Conservation (phyloP, 2,329 filamentous ascomycete species). For the Fusarium sp. region DNA sequence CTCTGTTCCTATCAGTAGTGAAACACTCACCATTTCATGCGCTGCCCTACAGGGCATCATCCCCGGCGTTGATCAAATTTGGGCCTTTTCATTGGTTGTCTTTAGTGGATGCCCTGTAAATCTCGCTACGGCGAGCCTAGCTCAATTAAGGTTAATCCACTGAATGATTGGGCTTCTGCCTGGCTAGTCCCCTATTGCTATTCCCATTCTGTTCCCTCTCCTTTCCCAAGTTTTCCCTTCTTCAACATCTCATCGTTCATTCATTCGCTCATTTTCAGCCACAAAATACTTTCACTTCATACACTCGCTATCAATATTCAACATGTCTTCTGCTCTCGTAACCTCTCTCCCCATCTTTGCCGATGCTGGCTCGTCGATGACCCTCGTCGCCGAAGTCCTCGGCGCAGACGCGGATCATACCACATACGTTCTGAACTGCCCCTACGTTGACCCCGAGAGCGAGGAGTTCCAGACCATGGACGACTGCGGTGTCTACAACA, state of each 20-base stretch:
- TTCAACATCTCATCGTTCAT: not conserved
- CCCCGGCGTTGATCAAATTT: not conserved
- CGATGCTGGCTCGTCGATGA: not conserved
- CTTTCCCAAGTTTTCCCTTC: not conserved
- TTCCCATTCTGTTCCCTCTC: not conserved
- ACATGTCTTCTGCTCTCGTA: slow-evolving; percentile 9
- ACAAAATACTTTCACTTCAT: not conserved
- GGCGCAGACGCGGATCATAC: slow-evolving; percentile 11
- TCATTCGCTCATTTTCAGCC: not conserved
- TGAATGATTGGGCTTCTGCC: not conserved
- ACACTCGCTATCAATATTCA: not conserved
- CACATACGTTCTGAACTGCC: slow-evolving; percentile 16
- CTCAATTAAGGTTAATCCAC: not conserved
- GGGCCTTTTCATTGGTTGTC: fast-evolving
- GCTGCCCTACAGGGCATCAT: not conserved
- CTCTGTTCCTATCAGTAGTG: not conserved
- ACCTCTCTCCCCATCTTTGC: not conserved
- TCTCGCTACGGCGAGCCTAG: not conserved
- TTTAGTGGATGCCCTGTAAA: not conserved
- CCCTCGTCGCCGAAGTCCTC: slow-evolving; percentile 5
- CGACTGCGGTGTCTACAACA: slow-evolving; percentile 14
- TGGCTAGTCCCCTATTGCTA: not conserved
- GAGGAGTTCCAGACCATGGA: not conserved
- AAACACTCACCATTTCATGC: not conserved
- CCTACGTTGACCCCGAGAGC: not conserved